Conservation (phyloP, 768 basidiomycete genomes). For the Wakefieldia striispora region DNA sequence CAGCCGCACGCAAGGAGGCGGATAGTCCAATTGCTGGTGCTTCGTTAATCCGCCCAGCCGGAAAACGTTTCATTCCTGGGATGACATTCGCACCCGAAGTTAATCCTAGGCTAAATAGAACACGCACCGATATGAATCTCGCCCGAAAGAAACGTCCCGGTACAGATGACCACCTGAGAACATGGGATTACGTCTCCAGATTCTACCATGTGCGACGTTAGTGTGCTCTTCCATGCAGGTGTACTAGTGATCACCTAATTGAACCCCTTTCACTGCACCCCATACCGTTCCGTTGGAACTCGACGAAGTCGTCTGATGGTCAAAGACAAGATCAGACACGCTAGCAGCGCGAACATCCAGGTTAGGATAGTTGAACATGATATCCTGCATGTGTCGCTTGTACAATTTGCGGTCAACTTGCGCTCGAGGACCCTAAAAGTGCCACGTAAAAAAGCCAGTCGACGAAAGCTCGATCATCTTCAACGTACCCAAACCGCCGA, state of each 20-base stretch:
- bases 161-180: slow-evolving; percentile 83
- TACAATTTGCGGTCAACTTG: slow-evolving; percentile 87
- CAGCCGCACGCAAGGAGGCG: slow-evolving; percentile 66
- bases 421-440: slow-evolving; percentile 76
- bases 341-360: slow-evolving; percentile 69
- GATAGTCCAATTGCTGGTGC: slow-evolving; percentile 74
- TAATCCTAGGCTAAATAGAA: not conserved
- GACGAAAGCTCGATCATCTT: too few relatives aligned
- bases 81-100: not conserved
- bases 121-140: slow-evolving; percentile 82
- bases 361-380: slow-evolving; percentile 62
- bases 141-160: slow-evolving; percentile 88
- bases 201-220: slow-evolving; percentile 41
- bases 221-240: not conserved
- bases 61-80: slow-evolving; percentile 65
- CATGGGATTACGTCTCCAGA: slow-evolving; percentile 73
- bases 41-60: slow-evolving; percentile 76
- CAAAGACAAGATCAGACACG: slow-evolving; percentile 76
- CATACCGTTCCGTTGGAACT: slow-evolving; percentile 32
- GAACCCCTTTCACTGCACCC: slow-evolving; percentile 62
- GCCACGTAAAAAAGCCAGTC: not conserved
- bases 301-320: slow-evolving; percentile 37
- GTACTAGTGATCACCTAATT: slow-evolving; percentile 48
- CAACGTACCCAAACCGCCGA: slow-evolving; percentile 80
- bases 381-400: slow-evolving; percentile 76